Base-by-base conservation (phyloP, 2,329 filamentous ascomycete genomes). In the Pestalotiopsis sp. region DNA sequence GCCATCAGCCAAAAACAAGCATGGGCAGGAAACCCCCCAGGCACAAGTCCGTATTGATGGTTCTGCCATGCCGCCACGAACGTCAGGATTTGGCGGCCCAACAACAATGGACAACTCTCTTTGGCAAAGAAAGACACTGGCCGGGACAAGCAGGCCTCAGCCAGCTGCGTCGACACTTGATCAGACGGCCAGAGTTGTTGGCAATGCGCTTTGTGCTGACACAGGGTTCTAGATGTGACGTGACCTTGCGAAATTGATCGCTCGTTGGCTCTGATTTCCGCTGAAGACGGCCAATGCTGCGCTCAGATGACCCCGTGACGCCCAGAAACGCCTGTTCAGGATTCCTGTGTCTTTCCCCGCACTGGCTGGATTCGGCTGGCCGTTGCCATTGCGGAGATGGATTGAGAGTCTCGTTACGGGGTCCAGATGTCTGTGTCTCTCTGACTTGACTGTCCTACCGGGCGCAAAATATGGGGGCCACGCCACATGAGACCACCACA, bases 161-260 rank as follows among this genome's bases (percentile, higher is more conserved):
- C 25, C 25, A 27, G 61, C 61, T 63, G 25, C 25, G 45, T n/a
- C 45, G 20, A 20, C 45, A 52, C n/a, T 52, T 52, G 45, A 52
- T n/a, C 45, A 52, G 20, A 52, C 17, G 45, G 45, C 45, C 45
- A 52, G 45, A 52, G 20, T 17, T 23, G 45, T 31, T 39, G 27
- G 41, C 45, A 39, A 38, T 57, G 45, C 38, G 27, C 49, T 36
- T 25, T 58, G 39, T 66, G 23, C 62, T 65, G 62, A 56, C 62
- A 56, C 41, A 56, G 23, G 45, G 65, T 59, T 67, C 65, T 45
- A 67, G 38, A 59, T 67, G 56, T 67, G 65, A 67, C 65, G 56
- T 67, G 65, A 59, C 65, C 20, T n/a, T 14, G 20, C 36, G 39
- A 31, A 25, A 57, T 7, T 25, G 25, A 14, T 27, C 49, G 41